A percentile compares a stretch with the other conserved stretches of the same genome.
Evolutionary conservation across 176 grass and related monocot species (phyloP).

Genomic region (Bothriochloa decipiens): DNA sequence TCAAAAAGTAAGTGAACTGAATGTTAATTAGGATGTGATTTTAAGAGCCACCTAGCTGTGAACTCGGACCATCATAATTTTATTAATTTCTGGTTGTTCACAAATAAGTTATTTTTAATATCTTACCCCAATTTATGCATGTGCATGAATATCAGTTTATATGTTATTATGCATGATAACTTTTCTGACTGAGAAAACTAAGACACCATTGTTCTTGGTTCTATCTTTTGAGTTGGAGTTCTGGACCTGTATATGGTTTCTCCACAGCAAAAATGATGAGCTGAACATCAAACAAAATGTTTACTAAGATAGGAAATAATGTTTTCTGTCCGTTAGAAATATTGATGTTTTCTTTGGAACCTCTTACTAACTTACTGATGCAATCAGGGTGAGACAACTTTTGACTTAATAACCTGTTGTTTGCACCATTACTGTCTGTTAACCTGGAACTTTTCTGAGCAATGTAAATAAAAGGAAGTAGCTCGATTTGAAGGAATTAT

Average conservation of each 20-base stretch:
- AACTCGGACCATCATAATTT: conserved; percentile 2
- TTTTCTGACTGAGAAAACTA: background rate
- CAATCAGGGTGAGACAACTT: conserved; percentile 15
- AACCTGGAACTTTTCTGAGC: background rate
- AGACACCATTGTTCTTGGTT: background rate
- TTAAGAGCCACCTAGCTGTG: conserved; percentile 6
- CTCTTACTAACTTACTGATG: background rate
- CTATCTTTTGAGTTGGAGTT: conserved; percentile 14
- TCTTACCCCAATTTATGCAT: conserved; percentile 1
- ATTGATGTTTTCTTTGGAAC: conserved; percentile 7
- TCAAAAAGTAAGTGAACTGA: conserved; percentile 71
- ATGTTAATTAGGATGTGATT: background rate
- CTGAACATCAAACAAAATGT: background rate
- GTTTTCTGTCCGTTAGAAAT: background rate
- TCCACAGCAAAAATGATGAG: background rate
- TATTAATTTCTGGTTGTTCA: background rate
- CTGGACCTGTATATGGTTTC: background rate
- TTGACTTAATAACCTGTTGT: background rate
- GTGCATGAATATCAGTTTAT: background rate
- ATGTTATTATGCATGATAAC: background rate
- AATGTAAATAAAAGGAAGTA: background rate
- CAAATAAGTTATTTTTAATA: background rate
- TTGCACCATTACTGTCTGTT: background rate
- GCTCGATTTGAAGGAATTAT: background rate
- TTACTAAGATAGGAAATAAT: background rate